phyloP scores from a whole-genome alignment of 2,329 filamentous ascomycete genomes.

The Pseudogymnoascus sp. region DNA sequence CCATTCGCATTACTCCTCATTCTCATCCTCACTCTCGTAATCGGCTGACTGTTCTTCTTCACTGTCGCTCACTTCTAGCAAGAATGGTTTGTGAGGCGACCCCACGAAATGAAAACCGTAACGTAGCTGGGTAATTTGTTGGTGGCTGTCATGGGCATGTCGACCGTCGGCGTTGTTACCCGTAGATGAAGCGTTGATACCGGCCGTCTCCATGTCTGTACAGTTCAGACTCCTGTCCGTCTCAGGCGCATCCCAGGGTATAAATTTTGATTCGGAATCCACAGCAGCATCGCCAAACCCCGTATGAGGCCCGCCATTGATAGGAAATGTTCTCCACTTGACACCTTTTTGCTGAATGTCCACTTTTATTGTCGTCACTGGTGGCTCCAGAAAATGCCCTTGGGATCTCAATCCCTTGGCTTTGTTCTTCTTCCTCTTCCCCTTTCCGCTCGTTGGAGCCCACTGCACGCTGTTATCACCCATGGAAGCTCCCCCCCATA shows the following conservation, averaged over 20 bases:
- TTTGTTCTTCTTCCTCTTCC: background rate
- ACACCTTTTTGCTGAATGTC: background rate
- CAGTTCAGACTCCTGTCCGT: background rate
- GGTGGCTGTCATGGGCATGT: background rate
- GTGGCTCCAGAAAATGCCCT: background rate
- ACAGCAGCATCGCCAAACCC: background rate
- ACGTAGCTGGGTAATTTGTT: background rate
- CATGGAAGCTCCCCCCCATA: background rate
- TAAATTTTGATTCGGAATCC: background rate
- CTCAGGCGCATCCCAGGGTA: background rate
- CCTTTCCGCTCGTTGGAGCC: conserved; percentile 1
- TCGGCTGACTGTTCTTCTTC: background rate
- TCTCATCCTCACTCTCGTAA: background rate
- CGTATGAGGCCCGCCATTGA: background rate
- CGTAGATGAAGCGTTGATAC: background rate
- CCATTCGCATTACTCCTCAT: background rate
- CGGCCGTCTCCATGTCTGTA: background rate
- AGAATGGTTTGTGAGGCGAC: background rate
- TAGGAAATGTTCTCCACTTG: background rate
- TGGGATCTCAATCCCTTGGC: background rate
- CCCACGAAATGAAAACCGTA: background rate
- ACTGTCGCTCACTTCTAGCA: background rate
- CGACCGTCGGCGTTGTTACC: background rate
- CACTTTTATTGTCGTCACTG: background rate
- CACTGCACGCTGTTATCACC: background rate